phyloP scores from a whole-genome alignment of 208 protist genomes.

The Polymyxa betae region DNA sequence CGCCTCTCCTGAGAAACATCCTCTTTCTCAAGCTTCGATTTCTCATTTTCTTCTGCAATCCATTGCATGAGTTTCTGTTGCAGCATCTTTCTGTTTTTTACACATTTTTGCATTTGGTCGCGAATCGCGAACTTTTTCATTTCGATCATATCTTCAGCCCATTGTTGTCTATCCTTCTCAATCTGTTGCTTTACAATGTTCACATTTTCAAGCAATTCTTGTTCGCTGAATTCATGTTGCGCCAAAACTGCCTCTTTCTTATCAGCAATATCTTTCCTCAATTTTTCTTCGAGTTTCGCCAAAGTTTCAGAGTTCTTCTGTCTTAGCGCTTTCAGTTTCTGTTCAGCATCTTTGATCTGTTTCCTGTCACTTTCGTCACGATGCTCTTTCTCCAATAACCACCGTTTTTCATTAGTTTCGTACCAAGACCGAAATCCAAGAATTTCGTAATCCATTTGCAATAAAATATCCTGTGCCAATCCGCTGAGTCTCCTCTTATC shows the following conservation, averaged over 20 bases:
- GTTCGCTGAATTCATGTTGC: not conserved
- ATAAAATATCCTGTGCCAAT: not conserved
- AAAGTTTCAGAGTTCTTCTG: not conserved
- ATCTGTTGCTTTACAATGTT: not conserved
- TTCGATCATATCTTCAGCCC: slow-evolving; percentile 48
- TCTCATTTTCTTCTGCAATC: too few relatives aligned
- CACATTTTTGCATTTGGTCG: not conserved
- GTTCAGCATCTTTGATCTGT: not conserved
- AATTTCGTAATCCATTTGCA: not conserved
- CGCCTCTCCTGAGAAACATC: too few relatives aligned
- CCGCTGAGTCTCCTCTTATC: not conserved
- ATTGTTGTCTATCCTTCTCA: not conserved
- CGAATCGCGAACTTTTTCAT: slow-evolving; percentile 43
- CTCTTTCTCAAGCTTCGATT: too few relatives aligned
- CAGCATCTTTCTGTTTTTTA: not conserved
- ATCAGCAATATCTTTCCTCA: not conserved
- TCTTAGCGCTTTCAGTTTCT: not conserved
- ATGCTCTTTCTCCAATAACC: not conserved
- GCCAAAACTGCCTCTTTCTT: slow-evolving; percentile 17
- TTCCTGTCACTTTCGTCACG: not conserved
- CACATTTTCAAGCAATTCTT: not conserved
- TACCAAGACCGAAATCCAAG: not conserved
- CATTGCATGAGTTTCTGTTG: not conserved
- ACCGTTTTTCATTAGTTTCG: not conserved
- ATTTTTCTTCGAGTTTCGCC: not conserved